Evolutionary conservation across 1,284 basidiomycete species (phyloP), one percentile per base, ranked within the genome.

Genomic region (Coniophora puteana): DNA sequence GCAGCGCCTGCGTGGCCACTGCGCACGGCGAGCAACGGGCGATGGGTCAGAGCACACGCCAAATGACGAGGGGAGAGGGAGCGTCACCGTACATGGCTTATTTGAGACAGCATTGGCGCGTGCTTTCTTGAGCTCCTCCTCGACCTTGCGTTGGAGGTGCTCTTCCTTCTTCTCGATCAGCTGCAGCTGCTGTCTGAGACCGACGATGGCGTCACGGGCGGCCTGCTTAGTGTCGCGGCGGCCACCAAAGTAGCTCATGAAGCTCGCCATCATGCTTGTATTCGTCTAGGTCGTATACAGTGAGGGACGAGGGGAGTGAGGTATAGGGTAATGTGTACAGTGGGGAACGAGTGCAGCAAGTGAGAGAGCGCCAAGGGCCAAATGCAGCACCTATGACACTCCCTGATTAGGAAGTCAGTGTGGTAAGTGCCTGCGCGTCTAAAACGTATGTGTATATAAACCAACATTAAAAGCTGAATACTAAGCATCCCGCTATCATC

Each of bases 131-230:
- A 83, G 57, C 62, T 98, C 95, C 48, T 97, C 93, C 30, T 96
- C 93, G 54, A 99, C 93, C 83, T 96, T 94, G 78, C 91, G 93
- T 74, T 89, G 85, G 50, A 98, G 72, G 66, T 91, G 77, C 66
- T 98, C 94, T 72, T 99, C 96, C 75, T 97, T 97, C 90, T 98
- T 99, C 78, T 98, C 93, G 53, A 99, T 84, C 83, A 97, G 89
- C 65, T 94, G 81, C 48, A 94, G 76, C 61, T 93, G 89, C 66
- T 92, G 83, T 54, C 93, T 78, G 53, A 95, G 73, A 24, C 70
- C 74, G 46, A 95, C 87, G 61, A 95, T 95, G 35, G 93, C 88
- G 60, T 93, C 88, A 53, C 90, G 76, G 25, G 90, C 83, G 25
- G 79, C 72, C 63, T 84, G 79, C 62, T 88, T 89, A 24, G 86